Evolutionary conservation across 2,329 filamentous ascomycete genomes (phyloP), one percentile per base, ranked within the genome.

Genomic region (Fusarium sp.): DNA sequence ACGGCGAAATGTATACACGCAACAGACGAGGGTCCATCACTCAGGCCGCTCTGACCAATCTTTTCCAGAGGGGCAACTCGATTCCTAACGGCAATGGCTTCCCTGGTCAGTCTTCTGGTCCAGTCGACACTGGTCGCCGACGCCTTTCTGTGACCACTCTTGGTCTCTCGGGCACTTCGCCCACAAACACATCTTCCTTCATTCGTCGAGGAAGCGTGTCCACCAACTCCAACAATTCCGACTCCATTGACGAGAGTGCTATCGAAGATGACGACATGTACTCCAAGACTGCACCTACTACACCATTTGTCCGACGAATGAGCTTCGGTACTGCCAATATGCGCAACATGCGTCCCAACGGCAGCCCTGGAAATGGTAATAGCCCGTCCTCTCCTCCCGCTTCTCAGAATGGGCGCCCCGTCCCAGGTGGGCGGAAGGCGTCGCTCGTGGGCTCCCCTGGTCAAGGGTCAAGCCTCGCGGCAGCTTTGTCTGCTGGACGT

Each of bases 291-390:
- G 86, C 87, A 18, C 90, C 93, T 34, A 87, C 84, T 56, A 92
- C 92, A 15, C 93, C 94, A 34, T 95, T 95, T 78, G 88, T 88
- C 64, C 91, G 95, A 73, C 92, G 95, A 63, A 90, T 97, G 84
- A 98, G 95, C 82, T 97, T 97, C 77, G 95, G 95, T 66, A 91
- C 92, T 66, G 89, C 94, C 79, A 91, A 90, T 81, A 88, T 92
- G 75, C 91, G 90, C 73, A 83, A 83, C 68, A 82, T 78, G 67
- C 81, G 84, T 57, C 82, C 82, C 38, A 85, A 85, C 76, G 84
- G 84, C 76, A 91, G 89, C 78, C 85, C 89, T 78, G 89, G 87
- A 77, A 88, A 88, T 83, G 89, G 88, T 89, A 89, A 87, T 85
- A 83, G 72, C 80, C 85, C 80, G 75, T 73, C 78, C 69, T 78